Percentiles rank a stretch among this genome's conserved stretches.
Evolutionary conservation across 495 filamentous ascomycete species (phyloP).

Genomic region (Penicillium waksmanii): DNA sequence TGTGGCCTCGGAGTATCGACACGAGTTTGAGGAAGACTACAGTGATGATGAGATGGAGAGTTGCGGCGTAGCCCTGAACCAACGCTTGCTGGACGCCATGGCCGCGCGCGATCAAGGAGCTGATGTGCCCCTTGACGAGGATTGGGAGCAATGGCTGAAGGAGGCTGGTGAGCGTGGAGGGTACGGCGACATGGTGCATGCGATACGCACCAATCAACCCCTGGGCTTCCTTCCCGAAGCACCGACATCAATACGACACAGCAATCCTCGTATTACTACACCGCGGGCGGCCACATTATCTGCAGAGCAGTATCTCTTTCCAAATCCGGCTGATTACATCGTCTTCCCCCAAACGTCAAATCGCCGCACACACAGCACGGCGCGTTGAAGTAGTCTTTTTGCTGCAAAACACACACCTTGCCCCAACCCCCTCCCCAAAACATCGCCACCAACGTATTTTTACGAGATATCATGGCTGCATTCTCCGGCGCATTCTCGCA

Average conservation of each 20-base stretch:
- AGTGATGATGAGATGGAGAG: slow-evolving; percentile 72
- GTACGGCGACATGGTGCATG: slow-evolving; percentile 46
- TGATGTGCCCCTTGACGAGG: slow-evolving; percentile 70
- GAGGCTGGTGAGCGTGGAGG: slow-evolving; percentile 69
- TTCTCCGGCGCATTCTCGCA: slow-evolving; percentile 26
- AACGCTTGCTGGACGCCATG: slow-evolving; percentile 70
- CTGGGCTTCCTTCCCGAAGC: slow-evolving; percentile 36
- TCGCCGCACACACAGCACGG: slow-evolving; percentile 19
- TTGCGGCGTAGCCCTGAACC: slow-evolving; percentile 72
- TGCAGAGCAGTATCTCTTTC: slow-evolving; percentile 27
- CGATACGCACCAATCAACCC: slow-evolving; percentile 45
- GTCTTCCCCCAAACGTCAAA: slow-evolving; percentile 18
- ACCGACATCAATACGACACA: slow-evolving; percentile 26
- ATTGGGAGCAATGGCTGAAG: slow-evolving; percentile 87
- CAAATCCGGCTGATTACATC: slow-evolving; percentile 13
- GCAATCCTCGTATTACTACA: slow-evolving; percentile 14
- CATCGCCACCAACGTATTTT: not conserved
- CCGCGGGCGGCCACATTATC: slow-evolving; percentile 14
- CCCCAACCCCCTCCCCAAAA: slow-evolving; percentile 4
- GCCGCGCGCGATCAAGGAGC: slow-evolving; percentile 65
- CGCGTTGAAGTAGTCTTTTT: slow-evolving; percentile 17
- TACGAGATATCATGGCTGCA: slow-evolving; percentile 20
- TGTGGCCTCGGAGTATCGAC: slow-evolving; percentile 28
- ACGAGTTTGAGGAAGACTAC: slow-evolving; percentile 58
- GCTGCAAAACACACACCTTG: not conserved